Evolutionary conservation across 371 early-diverging fungal genomes (phyloP).

Genomic region (Saksenaea oblongispora): DNA sequence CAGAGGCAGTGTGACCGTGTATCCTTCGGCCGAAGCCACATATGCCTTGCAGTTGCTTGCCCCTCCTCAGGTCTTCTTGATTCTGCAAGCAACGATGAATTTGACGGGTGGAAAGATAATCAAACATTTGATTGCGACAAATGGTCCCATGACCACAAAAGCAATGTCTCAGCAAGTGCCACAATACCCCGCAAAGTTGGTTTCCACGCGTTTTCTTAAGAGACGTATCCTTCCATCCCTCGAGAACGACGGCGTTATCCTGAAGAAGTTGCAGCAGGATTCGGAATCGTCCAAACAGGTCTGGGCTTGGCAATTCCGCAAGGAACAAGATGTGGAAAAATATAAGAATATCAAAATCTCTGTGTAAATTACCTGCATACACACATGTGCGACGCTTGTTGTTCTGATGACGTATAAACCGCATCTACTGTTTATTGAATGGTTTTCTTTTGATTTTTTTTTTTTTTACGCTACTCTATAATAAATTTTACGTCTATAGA

Average conservation of each 20-base stretch:
- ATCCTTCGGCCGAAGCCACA: too few species aligned
- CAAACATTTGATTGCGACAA: conserved; percentile 32
- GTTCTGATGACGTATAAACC: too few species aligned
- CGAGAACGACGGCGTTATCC: conserved; percentile 22
- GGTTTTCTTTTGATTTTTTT: too few species aligned
- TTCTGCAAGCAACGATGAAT: not conserved
- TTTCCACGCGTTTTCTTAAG: conserved; percentile 35
- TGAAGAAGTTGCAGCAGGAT: conserved; percentile 25
- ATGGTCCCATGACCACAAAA: conserved; percentile 43
- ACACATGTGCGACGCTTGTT: too few species aligned
- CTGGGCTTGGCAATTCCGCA: conserved; percentile 29
- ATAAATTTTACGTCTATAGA: too few species aligned
- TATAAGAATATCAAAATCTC: not conserved
- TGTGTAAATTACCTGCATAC: too few species aligned
- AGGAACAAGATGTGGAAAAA: conserved; percentile 14
- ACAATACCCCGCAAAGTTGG: conserved; percentile 18
- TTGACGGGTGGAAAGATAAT: conserved; percentile 34
- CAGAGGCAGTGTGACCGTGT: too few species aligned
- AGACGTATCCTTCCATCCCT: conserved; percentile 26
- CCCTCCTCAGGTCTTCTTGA: too few species aligned
- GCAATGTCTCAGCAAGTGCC: conserved; percentile 19
- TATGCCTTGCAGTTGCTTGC: too few species aligned
- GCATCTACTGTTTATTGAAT: too few species aligned
- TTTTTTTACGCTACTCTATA: too few species aligned
- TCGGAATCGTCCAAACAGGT: conserved; percentile 11